Evolutionary conservation across 2,329 filamentous ascomycete species (phyloP).

Genomic region (Xylariaceae sp.): DNA sequence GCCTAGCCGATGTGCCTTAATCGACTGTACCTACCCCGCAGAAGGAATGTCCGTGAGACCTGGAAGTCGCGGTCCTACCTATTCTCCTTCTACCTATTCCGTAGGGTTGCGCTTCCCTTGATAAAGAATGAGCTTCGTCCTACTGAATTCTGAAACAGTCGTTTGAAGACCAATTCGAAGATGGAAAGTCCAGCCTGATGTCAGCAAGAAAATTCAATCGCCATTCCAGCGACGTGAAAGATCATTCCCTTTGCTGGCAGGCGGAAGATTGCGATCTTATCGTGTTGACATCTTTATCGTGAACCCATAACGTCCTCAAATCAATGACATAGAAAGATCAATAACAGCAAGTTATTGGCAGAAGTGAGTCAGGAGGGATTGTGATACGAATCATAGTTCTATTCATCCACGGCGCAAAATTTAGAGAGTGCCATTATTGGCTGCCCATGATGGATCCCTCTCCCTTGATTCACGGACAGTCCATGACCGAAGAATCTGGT

Average conservation of each 20-base stretch:
- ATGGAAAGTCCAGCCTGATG: not conserved
- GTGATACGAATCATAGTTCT: not conserved
- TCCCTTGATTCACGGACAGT: slow-evolving; percentile 3
- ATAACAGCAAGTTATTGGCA: too few species aligned
- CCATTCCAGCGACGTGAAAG: too few species aligned
- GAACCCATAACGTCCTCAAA: too few species aligned
- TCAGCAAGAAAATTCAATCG: not conserved
- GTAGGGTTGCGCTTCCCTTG: not conserved
- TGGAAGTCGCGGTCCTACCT: too few species aligned
- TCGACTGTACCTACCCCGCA: not conserved
- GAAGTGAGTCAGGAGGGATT: not conserved
- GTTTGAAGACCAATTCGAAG: not conserved
- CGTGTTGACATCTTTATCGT: too few species aligned
- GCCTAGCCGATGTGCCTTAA: not conserved
- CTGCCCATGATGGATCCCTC: not conserved
- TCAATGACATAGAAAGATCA: too few species aligned
- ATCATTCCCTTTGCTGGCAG: too few species aligned
- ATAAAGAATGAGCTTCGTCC: too few species aligned
- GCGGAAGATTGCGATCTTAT: too few species aligned
- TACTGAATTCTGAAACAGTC: not conserved
- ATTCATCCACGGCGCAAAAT: not conserved
- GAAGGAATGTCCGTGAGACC: not conserved
- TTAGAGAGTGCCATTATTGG: not conserved
- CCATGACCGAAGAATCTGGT: not conserved
- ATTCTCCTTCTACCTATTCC: too few species aligned